phyloP scores from a whole-genome alignment of 208 protist species.

The Leishmania gerbilli region DNA sequence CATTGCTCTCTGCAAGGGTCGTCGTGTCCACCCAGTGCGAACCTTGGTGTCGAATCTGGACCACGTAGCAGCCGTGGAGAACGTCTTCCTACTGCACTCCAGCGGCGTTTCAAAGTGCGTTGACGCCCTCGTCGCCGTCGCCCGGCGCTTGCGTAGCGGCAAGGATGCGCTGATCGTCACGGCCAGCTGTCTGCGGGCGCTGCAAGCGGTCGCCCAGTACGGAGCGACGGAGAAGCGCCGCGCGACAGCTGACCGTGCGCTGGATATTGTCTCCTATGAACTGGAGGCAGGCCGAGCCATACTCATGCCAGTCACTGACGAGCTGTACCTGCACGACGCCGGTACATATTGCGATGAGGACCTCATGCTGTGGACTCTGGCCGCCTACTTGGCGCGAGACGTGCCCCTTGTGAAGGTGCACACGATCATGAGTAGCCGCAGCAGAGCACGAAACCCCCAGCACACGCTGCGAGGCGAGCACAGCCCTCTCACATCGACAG shows the following conservation, averaged over 20 bases:
- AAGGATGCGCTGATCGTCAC: slow-evolving; percentile 83
- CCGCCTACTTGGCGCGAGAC: slow-evolving; percentile 77
- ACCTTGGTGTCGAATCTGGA: slow-evolving; percentile 57
- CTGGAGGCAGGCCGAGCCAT: slow-evolving; percentile 65
- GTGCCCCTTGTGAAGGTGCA: slow-evolving; percentile 79
- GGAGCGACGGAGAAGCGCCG: slow-evolving; percentile 35
- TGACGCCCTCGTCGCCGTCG: slow-evolving; percentile 55
- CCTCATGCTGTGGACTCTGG: slow-evolving; percentile 86
- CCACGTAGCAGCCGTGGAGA: slow-evolving; percentile 61
- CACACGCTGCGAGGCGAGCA: slow-evolving; percentile 69
- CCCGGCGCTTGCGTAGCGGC: slow-evolving; percentile 58
- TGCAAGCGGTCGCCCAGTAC: slow-evolving; percentile 42
- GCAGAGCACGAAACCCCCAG: slow-evolving; percentile 60
- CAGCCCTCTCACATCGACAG: slow-evolving; percentile 36
- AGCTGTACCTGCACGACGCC: slow-evolving; percentile 82
- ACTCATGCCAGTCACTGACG: slow-evolving; percentile 71
- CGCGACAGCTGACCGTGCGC: slow-evolving; percentile 36
- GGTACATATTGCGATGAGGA: slow-evolving; percentile 87
- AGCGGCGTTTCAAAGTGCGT: slow-evolving; percentile 50
- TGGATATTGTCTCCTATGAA: slow-evolving; percentile 76
- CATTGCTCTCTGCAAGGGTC: slow-evolving; percentile 27
- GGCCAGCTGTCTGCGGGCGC: slow-evolving; percentile 50
- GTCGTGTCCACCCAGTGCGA: slow-evolving; percentile 58
- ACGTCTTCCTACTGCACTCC: slow-evolving; percentile 82
- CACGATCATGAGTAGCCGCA: slow-evolving; percentile 60